Base-by-base conservation (phyloP, 2,329 filamentous ascomycete species). In the Neonectria faginata region DNA sequence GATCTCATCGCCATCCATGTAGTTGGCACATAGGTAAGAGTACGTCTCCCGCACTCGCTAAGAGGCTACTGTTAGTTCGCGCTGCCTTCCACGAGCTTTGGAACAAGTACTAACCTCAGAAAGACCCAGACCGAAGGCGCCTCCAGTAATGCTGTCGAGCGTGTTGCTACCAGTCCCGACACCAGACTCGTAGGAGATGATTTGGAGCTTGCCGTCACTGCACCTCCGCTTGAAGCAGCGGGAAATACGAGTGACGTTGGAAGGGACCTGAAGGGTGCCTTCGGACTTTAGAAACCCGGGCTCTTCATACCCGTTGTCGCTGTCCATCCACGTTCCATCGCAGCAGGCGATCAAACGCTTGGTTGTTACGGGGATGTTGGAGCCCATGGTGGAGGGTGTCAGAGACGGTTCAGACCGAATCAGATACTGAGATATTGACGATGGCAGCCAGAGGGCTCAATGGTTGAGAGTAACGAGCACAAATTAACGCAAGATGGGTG, bases 11-110 rank as follows among this genome's bases (percentile, higher is more conserved):
- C 85, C 85, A 57, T 84, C 82, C 58, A 82, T 81, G 70, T 89
- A 89, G 76, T 90, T 90, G 69, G 85, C 83, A 59, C 86, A 88
- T 2, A 90, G 78, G 71, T 89, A 90, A 5, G 84, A 81, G 71
- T 91, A 91, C 1, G 87, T 85, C 73, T 89, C 88, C 12, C 87
- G 84, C 57, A 91, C 83, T 61, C 80, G 76, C 79, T 90, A 70
- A 22, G 7, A 39, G 51, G 31, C 5, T 27, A 22, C 18, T 3
- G 27, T 74, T 44, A 70, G 61, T 51, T 5, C 27, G 29, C 42
- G n/a, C 14, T 39, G 20, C 22, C 7, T 29, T 14, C 5, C 22
- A 11, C 20, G 12, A n/a, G 27, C 8, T 10, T 18, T 20, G 9
- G 27, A 31, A 31, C 12, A n/a, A 31, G 27, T 10, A 64, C 79